Percentiles rank a stretch among this genome's conserved stretches.
These are phyloP conservation scores for Halteria grandinella DNA, from an alignment of 73 alveolate species.

Conservation along the genomic window DNA sequence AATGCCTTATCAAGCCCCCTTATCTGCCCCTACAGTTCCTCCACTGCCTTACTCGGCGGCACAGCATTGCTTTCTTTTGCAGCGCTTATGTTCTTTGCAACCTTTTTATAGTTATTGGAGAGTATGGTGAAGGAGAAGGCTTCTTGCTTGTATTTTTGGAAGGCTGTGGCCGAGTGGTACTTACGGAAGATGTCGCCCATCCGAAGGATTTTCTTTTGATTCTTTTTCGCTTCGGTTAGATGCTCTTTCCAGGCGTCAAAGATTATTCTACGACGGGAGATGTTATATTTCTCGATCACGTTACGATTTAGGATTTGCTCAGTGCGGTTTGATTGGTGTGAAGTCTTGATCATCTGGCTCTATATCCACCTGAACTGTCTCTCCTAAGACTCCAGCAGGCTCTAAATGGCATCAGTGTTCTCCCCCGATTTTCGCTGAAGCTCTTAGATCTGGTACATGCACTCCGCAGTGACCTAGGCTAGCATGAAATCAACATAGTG, in stretches of 20 bases:
- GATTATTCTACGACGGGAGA: not conserved
- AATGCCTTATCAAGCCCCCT: slow-evolving; percentile 17
- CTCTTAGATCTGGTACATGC: slow-evolving; percentile 2
- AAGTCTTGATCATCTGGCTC: not conserved
- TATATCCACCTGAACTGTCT: slow-evolving; percentile 31
- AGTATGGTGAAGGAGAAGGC: not conserved
- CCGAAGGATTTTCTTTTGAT: not conserved
- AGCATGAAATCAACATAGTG: slow-evolving; percentile 58
- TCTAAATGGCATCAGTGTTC: not conserved
- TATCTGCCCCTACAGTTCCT: slow-evolving; percentile 2
- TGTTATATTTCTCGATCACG: not conserved
- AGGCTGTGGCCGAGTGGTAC: not conserved
- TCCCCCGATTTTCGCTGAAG: slow-evolving; percentile 17
- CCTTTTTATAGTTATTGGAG: not conserved
- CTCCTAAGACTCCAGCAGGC: slow-evolving; percentile 10
- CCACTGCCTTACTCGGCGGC: too few relatives aligned
- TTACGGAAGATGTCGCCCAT: slow-evolving; percentile 4
- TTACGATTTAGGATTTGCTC: not conserved
- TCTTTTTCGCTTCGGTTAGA: not conserved
- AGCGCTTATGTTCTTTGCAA: too few relatives aligned
- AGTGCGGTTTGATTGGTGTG: not conserved
- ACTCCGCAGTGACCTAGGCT: slow-evolving; percentile 18
- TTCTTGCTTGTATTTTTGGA: not conserved
- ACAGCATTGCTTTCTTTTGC: too few relatives aligned
- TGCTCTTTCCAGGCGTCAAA: slow-evolving; percentile 28